phyloP scores from a whole-genome alignment of 2,329 filamentous ascomycete genomes.

The Akanthomyces uredinophilus region DNA sequence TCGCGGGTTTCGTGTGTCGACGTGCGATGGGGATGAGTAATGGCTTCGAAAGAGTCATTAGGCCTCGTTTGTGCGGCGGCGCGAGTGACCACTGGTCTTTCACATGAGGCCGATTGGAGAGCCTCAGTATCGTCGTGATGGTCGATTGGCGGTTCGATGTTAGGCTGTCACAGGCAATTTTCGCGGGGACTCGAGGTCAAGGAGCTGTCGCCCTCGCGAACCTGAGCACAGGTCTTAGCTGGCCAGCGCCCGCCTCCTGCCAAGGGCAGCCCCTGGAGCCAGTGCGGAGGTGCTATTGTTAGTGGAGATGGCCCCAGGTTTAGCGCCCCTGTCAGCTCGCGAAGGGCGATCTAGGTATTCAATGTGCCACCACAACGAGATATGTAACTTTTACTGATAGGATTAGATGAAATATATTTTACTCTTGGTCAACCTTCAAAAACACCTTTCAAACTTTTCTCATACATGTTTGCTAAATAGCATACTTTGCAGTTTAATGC shows the following conservation, averaged over 20 bases:
- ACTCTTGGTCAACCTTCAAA: neutral
- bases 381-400: neutral
- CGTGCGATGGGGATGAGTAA: too few relatives aligned
- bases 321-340: neutral
- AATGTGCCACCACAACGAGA: neutral
- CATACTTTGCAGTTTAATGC: neutral
- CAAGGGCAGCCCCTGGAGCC: neutral
- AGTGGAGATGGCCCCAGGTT: neutral
- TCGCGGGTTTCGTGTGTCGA: neutral
- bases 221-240: neutral
- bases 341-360: too few relatives aligned
- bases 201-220: neutral
- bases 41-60: neutral
- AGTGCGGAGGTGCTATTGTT: neutral
- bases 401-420: neutral
- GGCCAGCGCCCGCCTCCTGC: neutral
- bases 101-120: slow-evolving; percentile 9
- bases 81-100: neutral
- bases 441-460: slow-evolving; percentile 4
- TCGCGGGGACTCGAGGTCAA: neutral
- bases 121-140: neutral
- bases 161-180: neutral
- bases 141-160: neutral
- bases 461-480: slow-evolving; percentile 3
- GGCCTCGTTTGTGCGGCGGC: neutral